Evolutionary conservation across 768 basidiomycete species (phyloP), one percentile per base, ranked within the genome.

Genomic region (Cystobasidium tubakii): DNA sequence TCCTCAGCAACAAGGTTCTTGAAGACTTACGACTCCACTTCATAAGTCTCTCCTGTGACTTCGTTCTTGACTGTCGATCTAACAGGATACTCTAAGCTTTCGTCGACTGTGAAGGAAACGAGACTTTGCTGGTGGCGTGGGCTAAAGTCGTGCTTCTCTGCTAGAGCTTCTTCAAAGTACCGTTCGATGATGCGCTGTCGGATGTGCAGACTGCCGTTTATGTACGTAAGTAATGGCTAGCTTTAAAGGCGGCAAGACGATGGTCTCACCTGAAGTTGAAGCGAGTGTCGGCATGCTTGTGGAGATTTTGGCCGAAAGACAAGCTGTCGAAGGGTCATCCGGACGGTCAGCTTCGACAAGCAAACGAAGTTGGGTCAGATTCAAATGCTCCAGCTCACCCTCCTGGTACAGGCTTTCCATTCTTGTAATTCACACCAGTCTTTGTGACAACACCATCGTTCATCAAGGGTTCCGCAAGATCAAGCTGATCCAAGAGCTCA

Each of bases 181-280:
- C 70, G 55, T 43, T 76, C 76, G 62, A 65, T 76, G 29, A 76
- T 25, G 43, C 76, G 76, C 43, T 76, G 76, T 4, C 76, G 74
- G 19, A 76, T n/a, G 39, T 76, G 76, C 1, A 76, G 76, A 39
- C 36, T 65, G 63, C 7, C 46, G 46, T 9, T 50, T 50, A 42
- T 7, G 42, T 42, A 17, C n/a, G 53, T 55, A n/a, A n/a, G n/a
- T n/a, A n/a, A n/a, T n/a, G n/a, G n/a, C n/a, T n/a, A n/a, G n/a
- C n/a, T n/a, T n/a, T n/a, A n/a, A n/a, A n/a, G n/a, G n/a, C n/a
- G n/a, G n/a, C n/a, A n/a, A n/a, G n/a, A n/a, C n/a, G n/a, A n/a
- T 42, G 7, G 42, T 9, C 62, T 33, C 7, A 65, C 64, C 62
- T 62, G 57, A 76, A 69, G 7, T 67, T 62, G 73, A 75, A 75